A percentile compares a stretch with the other conserved stretches of the same genome.
These are phyloP conservation scores for Xylaria sp. DNA, from an alignment of 2,329 filamentous ascomycete species.

Conservation along the genomic window DNA sequence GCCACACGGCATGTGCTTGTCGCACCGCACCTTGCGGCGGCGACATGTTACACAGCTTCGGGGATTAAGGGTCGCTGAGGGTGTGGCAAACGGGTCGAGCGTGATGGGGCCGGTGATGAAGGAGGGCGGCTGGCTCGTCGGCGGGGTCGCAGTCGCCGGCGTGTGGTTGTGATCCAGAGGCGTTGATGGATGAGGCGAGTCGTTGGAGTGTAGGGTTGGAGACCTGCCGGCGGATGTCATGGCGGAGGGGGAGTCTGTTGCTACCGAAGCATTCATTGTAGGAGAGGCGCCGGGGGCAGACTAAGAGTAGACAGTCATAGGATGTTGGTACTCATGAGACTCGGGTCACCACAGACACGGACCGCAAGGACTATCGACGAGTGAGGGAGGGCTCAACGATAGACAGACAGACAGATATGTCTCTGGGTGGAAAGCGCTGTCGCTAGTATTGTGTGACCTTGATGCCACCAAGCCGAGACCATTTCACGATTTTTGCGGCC, in stretches of 20 bases:
- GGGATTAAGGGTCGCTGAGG: constrained; percentile 41
- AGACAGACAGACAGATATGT: too few species aligned
- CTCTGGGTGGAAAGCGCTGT: background rate
- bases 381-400: too few species aligned
- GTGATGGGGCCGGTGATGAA: constrained; percentile 40
- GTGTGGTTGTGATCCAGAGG: constrained; percentile 6
- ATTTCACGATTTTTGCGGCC: constrained; percentile 11
- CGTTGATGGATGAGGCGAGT: constrained; percentile 19
- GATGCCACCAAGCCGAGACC: background rate
- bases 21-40: constrained; percentile 72
- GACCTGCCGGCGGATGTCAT: constrained; percentile 21
- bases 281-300: background rate
- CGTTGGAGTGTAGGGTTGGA: constrained; percentile 2
- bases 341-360: background rate
- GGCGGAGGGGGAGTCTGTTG: constrained; percentile 19
- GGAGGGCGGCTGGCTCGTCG: constrained; percentile 15
- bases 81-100: constrained; percentile 40
- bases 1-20: constrained; percentile 77
- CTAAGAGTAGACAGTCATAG: background rate
- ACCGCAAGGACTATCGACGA: too few species aligned
- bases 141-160: background rate
- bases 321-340: background rate
- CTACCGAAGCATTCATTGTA: constrained; percentile 9
- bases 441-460: background rate
- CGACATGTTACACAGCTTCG: constrained; percentile 58